Conservation (phyloP, 352 stramenopile species). For the Globisporangium carolinianum region DNA sequence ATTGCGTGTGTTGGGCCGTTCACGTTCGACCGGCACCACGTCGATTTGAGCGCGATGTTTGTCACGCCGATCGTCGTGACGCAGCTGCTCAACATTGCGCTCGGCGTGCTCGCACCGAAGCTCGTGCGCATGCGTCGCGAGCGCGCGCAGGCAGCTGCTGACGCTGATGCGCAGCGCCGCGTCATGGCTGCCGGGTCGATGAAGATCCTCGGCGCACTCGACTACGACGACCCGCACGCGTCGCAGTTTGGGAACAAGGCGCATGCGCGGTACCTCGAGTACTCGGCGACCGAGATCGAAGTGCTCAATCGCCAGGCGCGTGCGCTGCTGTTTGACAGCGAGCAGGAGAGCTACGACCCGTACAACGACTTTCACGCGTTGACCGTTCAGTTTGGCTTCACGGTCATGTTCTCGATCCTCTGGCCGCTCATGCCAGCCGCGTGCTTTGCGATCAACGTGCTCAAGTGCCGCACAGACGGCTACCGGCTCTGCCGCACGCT, state of each 20-base stretch:
- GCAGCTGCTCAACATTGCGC: slow-evolving; percentile 69
- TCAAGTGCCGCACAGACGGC: slow-evolving; percentile 62
- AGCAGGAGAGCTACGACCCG: slow-evolving; percentile 66
- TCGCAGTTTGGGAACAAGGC: slow-evolving; percentile 74
- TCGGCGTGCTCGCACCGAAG: slow-evolving; percentile 59
- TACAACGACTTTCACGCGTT: slow-evolving; percentile 73
- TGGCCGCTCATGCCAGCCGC: slow-evolving; percentile 72
- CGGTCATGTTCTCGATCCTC: slow-evolving; percentile 77
- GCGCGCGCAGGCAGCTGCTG: slow-evolving; percentile 43
- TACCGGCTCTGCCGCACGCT: slow-evolving; percentile 65
- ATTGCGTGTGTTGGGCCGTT: slow-evolving; percentile 77
- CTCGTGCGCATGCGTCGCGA: slow-evolving; percentile 64
- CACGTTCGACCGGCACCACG: slow-evolving; percentile 78
- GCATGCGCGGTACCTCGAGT: slow-evolving; percentile 57
- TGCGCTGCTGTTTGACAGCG: slow-evolving; percentile 64
- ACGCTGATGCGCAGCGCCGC: slow-evolving; percentile 57
- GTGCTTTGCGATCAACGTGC: slow-evolving; percentile 62
- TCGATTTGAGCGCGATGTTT: slow-evolving; percentile 83
- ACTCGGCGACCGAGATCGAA: slow-evolving; percentile 50
- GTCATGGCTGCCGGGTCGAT: slow-evolving; percentile 64
- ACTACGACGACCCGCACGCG: slow-evolving; percentile 66
- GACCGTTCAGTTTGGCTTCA: slow-evolving; percentile 69
- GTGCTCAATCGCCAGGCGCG: slow-evolving; percentile 62
- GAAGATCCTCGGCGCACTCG: slow-evolving; percentile 75
- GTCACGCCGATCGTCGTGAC: slow-evolving; percentile 83